phyloP scores from a whole-genome alignment of 2,329 filamentous ascomycete genomes.

The Clonostachys rhizophaga region DNA sequence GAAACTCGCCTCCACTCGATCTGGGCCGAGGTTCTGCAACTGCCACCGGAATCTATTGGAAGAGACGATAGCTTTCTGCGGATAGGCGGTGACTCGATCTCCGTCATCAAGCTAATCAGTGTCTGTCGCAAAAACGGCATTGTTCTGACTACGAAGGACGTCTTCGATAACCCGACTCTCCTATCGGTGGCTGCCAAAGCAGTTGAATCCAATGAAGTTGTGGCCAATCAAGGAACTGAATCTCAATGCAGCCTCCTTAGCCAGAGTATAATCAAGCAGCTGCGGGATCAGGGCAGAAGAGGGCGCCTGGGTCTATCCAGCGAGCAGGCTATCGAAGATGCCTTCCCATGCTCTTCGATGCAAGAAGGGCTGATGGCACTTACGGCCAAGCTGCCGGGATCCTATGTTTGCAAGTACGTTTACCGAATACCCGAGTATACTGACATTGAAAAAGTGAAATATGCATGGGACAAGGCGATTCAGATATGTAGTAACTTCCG shows the following conservation, averaged over 20 bases:
- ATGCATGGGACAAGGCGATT: slow-evolving; percentile 4
- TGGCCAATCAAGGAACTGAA: too few species aligned
- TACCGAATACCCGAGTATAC: slow-evolving; percentile 8
- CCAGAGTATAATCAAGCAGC: too few species aligned
- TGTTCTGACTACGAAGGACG: slow-evolving; percentile 6
- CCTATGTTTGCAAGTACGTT: slow-evolving; percentile 22
- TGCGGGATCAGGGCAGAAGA: too few species aligned
- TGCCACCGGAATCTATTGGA: slow-evolving; percentile 2
- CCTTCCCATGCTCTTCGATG: slow-evolving; percentile 42
- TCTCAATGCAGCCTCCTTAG: too few species aligned
- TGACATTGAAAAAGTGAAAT: neutral
- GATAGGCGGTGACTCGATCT: slow-evolving; percentile 9
- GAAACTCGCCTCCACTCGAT: slow-evolving; percentile 22
- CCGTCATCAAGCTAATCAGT: slow-evolving; percentile 6
- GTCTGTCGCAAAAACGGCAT: neutral
- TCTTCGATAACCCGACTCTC: slow-evolving; percentile 6
- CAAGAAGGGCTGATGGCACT: slow-evolving; percentile 45
- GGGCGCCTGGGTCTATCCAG: neutral
- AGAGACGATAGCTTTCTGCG: slow-evolving; percentile 5
- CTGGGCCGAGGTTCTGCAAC: slow-evolving; percentile 11
- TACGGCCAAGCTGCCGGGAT: slow-evolving; percentile 25
- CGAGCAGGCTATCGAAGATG: slow-evolving; percentile 29
- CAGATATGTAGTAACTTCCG: slow-evolving; percentile 6
- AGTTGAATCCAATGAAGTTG: neutral
- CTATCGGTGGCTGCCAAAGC: neutral